Percentiles rank a stretch among this genome's conserved stretches.
Conservation (phyloP, 2,329 filamentous ascomycete genomes). For the Thermothelomyces thermophilus region DNA sequence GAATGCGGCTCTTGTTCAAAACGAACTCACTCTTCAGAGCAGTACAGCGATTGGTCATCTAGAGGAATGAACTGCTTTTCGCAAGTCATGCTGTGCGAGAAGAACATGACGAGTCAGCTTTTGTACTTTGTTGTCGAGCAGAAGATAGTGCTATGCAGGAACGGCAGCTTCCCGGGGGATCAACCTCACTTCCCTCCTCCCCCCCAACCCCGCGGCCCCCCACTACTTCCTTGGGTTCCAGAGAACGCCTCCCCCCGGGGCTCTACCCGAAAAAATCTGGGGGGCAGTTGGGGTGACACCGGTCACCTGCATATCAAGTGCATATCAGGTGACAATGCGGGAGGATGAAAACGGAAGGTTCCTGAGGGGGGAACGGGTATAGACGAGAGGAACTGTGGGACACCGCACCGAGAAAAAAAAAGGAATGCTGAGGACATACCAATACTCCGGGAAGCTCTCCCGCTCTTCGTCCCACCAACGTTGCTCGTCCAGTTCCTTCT, state of each 20-base stretch:
- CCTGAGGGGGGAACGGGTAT: conserved; percentile 14
- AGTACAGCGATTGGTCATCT: conserved; percentile 54
- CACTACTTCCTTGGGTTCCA: neutral
- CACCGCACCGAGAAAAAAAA: conserved; percentile 8
- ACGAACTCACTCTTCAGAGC: conserved; percentile 54
- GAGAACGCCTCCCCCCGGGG: too few relatives aligned
- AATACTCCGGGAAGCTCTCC: conserved; percentile 59
- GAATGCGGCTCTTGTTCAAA: neutral
- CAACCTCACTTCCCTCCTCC: neutral
- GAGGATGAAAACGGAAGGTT: conserved; percentile 23
- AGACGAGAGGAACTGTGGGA: conserved; percentile 2
- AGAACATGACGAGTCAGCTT: conserved; percentile 26
- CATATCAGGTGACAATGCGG: conserved; percentile 30
- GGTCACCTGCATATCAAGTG: conserved; percentile 20
- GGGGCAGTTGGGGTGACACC: conserved; percentile 16
- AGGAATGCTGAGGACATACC: conserved; percentile 41
- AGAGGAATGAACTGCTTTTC: conserved; percentile 59
- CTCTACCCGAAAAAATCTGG: too few relatives aligned
- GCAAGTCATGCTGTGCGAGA: conserved; percentile 51
- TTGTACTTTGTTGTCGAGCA: conserved; percentile 8
- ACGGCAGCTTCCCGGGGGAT: conserved; percentile 23
- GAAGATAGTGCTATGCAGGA: conserved; percentile 28
- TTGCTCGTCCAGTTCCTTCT: conserved; percentile 44
- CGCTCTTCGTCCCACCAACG: conserved; percentile 49
- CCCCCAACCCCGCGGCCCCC: conserved; percentile 13